Evolutionary conservation across 2,329 filamentous ascomycete species (phyloP), one percentile per base, ranked within the genome.

Genomic region (Akanthomyces dipterigenus): DNA sequence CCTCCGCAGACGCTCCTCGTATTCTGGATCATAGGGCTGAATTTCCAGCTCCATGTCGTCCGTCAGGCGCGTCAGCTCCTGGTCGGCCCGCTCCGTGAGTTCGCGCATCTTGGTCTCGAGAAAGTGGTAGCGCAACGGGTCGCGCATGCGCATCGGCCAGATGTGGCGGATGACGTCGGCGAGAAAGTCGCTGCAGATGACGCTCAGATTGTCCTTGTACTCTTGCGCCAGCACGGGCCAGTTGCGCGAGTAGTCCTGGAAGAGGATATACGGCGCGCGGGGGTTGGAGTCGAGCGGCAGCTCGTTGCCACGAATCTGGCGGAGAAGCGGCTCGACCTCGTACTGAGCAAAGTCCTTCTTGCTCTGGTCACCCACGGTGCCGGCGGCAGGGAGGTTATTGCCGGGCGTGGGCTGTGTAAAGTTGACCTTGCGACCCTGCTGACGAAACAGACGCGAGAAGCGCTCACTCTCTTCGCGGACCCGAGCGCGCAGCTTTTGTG

Each of bases 151-250:
- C 63, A 73, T 70, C 0, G 80, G 80, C 79, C 79, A 82, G 42
- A 76, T 73, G 53, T 80, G 76, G 63, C 80, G 76, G 51, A 82
- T 79, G 20, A 82, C 76, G 65, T 82, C 79, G 26, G 74, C 75
- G 3, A 82, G 73, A 43, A 82, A 82, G 70, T 82, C 79, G 67
- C 80, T 80, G 71, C 80, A 82, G 36, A 82, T 80, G 22, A 82
- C 79, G 18, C 77, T 76, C 0, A 82, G 73, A 53, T 82, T 82
- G 64, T 82, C 79, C 71, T 81, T 82, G 72, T 81, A 80, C 67
- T 82, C 80, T 58, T 79, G 78, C 0, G 79, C 80, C 14, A 82
- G 71, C n/a, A 74, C 72, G 3, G 80, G 78, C 80, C 80, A 82
- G 68, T 80, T 78, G 62, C 79, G 76, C 2, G 78, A 80, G 65